Conservation (phyloP, 441 rosid species). For the Eutrema salsugineum region DNA sequence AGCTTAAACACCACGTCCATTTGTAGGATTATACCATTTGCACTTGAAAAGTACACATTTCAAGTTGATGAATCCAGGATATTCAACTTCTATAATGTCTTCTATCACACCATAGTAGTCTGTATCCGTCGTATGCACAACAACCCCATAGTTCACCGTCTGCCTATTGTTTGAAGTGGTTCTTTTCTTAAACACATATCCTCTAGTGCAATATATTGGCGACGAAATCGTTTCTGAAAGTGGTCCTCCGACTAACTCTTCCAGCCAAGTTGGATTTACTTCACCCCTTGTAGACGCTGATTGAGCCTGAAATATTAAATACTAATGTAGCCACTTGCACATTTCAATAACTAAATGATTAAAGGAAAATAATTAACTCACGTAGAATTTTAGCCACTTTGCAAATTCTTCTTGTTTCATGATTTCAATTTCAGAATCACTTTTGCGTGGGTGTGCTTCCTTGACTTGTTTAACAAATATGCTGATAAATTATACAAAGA, state of each 20-base stretch:
- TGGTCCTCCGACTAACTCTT: not conserved
- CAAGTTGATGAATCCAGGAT: not conserved
- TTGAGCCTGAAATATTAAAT: not conserved
- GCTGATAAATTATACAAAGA: not conserved
- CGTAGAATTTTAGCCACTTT: not conserved
- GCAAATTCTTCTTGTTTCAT: not conserved
- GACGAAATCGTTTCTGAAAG: not conserved
- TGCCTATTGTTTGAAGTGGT: not conserved
- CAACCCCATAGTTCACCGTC: not conserved
- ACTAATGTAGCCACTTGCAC: not conserved
- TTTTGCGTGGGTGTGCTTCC: not conserved
- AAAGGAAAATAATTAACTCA: not conserved
- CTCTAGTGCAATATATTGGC: not conserved
- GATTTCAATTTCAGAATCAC: not conserved
- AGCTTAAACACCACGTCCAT: not conserved
- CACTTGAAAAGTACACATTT: too few species aligned
- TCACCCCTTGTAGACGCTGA: not conserved
- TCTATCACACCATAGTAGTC: not conserved
- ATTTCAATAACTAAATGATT: not conserved
- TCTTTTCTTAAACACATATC: not conserved
- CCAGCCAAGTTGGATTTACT: not conserved
- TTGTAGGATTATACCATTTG: not conserved
- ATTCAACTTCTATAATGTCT: not conserved
- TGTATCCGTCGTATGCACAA: not conserved
- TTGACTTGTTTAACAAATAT: not conserved